These are phyloP conservation scores for Syncephalastrum contaminatum DNA, from an alignment of 371 early-diverging fungal species.

Conservation along the genomic window DNA sequence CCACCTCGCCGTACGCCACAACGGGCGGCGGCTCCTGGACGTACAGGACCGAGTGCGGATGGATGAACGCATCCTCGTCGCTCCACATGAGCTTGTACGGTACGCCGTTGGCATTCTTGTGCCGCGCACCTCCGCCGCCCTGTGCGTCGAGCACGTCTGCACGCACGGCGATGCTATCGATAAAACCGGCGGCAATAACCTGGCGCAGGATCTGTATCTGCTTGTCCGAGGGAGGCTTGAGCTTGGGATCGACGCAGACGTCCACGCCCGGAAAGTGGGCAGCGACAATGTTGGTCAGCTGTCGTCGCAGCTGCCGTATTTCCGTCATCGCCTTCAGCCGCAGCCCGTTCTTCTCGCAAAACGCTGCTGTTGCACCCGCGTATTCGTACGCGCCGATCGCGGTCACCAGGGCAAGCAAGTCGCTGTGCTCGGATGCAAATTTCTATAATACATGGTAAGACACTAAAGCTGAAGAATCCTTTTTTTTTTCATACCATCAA, in stretches of 20 bases:
- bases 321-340: conserved; percentile 93
- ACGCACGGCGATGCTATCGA: conserved; percentile 89
- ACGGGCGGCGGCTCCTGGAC: conserved; percentile 75
- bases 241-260: conserved; percentile 53
- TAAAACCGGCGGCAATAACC: conserved; percentile 83
- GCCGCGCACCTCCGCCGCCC: conserved; percentile 39
- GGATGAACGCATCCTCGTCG: conserved; percentile 72
- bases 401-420: conserved; percentile 77
- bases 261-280: conserved; percentile 62
- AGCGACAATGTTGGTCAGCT: conserved; percentile 80
- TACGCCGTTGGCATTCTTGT: conserved; percentile 50
- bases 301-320: conserved; percentile 82
- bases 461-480: not conserved
- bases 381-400: conserved; percentile 91
- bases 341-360: conserved; percentile 81
- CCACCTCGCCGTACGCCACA: conserved; percentile 72
- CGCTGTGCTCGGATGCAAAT: conserved; percentile 52
- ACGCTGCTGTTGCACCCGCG: conserved; percentile 68
- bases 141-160: conserved; percentile 68
- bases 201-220: conserved; percentile 80
- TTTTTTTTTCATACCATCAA: conserved; percentile 7
- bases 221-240: conserved; percentile 73
- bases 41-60: conserved; percentile 69
- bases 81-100: conserved; percentile 85
- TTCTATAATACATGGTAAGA: not conserved